Percentiles rank a stretch among this genome's conserved stretches.
Evolutionary conservation across 495 filamentous ascomycete species (phyloP).

Genomic region (Xylaria intraflava): DNA sequence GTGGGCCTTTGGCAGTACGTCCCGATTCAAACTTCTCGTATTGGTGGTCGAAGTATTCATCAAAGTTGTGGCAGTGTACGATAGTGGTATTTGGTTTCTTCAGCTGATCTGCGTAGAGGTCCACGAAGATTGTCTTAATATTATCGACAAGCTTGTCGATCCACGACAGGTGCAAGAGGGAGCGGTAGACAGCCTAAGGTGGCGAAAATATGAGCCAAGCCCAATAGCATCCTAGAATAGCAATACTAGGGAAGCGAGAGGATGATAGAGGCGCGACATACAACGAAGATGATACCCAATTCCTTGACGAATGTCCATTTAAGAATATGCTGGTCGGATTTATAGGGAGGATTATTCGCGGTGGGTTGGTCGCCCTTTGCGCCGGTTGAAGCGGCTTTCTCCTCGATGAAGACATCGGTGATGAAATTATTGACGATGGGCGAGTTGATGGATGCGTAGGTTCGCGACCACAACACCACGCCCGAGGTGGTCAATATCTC

Average conservation of each 20-base stretch:
- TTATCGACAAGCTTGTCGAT: constrained; percentile 95
- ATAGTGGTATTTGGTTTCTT: constrained; percentile 71
- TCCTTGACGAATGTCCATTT: constrained; percentile 93
- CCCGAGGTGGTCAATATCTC: constrained; percentile 94
- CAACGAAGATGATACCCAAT: constrained; percentile 90
- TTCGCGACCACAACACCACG: constrained; percentile 92
- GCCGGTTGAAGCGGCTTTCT: constrained; percentile 57
- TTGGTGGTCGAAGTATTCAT: constrained; percentile 91
- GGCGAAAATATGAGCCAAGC: constrained; percentile 4
- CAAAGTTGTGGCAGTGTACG: constrained; percentile 70
- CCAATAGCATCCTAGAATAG: neutral
- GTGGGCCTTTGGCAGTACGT: constrained; percentile 23
- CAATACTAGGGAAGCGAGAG: neutral
- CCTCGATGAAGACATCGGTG: constrained; percentile 94
- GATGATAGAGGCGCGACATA: constrained; percentile 41
- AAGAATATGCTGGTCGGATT: constrained; percentile 87
- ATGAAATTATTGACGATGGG: constrained; percentile 91
- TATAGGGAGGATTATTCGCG: constrained; percentile 63
- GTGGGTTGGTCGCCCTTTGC: constrained; percentile 52
- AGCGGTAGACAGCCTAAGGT: constrained; percentile 87
- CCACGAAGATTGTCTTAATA: constrained; percentile 80
- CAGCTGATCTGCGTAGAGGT: constrained; percentile 80
- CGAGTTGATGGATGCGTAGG: constrained; percentile 69
- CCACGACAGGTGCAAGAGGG: constrained; percentile 89
- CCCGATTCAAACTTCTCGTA: constrained; percentile 69